Conservation (phyloP, 805 yeast species). For the Lachancea sp. region DNA sequence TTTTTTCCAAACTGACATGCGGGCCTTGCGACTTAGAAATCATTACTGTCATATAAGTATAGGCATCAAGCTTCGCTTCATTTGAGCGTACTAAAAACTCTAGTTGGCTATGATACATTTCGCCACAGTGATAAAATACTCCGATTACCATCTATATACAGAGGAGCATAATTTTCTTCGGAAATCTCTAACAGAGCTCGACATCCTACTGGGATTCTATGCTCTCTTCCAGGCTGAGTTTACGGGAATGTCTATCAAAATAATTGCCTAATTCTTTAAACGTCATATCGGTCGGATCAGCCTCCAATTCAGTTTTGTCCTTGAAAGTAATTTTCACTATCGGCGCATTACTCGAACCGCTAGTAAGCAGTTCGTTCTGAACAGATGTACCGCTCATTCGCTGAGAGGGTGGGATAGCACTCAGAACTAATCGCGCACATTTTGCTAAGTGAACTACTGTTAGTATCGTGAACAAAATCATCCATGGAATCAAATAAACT, state of each 20-base stretch:
- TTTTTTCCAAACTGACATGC: background rate
- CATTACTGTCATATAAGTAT: background rate
- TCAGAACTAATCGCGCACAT: slow-evolving; percentile 70
- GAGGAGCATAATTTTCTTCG: background rate
- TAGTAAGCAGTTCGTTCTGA: slow-evolving; percentile 54
- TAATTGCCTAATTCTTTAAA: slow-evolving; percentile 57
- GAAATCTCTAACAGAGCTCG: background rate
- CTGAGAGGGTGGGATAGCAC: slow-evolving; percentile 72
- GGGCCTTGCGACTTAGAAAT: background rate
- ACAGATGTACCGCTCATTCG: slow-evolving; percentile 52
- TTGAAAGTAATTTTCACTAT: slow-evolving; percentile 69
- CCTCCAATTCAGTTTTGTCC: slow-evolving; percentile 65
- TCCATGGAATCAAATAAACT: background rate
- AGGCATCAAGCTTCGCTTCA: background rate
- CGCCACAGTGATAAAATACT: background rate
- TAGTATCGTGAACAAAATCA: background rate
- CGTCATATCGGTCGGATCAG: slow-evolving; percentile 53
- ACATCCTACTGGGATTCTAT: slow-evolving; percentile 34
- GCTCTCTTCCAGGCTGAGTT: slow-evolving; percentile 67
- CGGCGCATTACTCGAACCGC: slow-evolving; percentile 44
- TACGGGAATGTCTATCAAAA: slow-evolving; percentile 79
- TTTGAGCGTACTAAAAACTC: too few species aligned
- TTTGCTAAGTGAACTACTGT: slow-evolving; percentile 40
- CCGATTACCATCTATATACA: background rate
- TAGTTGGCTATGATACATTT: too few species aligned